Base-by-base conservation (phyloP, 2,329 filamentous ascomycete species). In the Scytalidium sp. region DNA sequence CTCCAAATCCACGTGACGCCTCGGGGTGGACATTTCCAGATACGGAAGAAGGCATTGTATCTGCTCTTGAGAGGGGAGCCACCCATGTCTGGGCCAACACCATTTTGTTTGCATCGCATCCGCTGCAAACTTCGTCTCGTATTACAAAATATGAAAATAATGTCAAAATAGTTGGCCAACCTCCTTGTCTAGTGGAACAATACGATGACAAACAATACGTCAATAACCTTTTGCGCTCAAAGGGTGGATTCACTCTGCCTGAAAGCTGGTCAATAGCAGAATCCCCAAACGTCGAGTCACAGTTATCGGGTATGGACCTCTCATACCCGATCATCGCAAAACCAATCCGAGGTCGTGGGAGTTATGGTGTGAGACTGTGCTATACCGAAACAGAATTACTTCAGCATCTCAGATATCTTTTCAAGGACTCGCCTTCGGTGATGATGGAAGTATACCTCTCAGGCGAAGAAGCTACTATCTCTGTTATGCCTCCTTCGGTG, bases 1-100 rank as follows among this genome's bases (percentile, higher is more conserved):
- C 51, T 1, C 69, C 70, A 2, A 55, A 67, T 36, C 66, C 67
- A 3, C 47, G 45, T 3, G 50, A 55, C 2, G 56, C 70, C 3
- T 45, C 58, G 27, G 65, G 66, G 3, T 75, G 71, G 72, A 68
- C 65, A 41, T 75, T 73, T 49, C 66, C 72, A 2, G 72, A 75
- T 50, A 71, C 68, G 8, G 69, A 73, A 49, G 61, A 62, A 3
- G 71, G 72, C 2, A 71, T 75, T n/a, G 41, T 69, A 1, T 51
- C 59, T 4, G 74, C 73, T 1, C 46, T 76, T 1, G 47, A 66
- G 2, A 59, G 59, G 29, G 72, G 72, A 0, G 70, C 71, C 0
- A 78, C 70, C 1, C 69, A 74, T 54, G 58, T 78, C 3, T 78
- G 74, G 74, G 72, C 74, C 1, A 79, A 79, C 53, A 79, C 75